Evolutionary conservation across 2,329 filamentous ascomycete species (phyloP).

Genomic region (Talaromyces funiculosus): DNA sequence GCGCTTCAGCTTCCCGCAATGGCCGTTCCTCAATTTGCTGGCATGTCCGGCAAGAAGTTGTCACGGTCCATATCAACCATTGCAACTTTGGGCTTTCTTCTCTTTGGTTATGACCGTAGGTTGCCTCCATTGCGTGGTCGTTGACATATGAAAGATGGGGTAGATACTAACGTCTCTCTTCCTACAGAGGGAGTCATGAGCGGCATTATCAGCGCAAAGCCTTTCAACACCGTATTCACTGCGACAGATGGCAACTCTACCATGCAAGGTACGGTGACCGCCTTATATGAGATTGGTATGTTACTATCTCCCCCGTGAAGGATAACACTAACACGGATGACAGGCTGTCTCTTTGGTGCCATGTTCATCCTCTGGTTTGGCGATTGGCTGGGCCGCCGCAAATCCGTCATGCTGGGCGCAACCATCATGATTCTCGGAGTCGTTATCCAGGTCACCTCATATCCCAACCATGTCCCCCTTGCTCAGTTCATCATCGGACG

Average conservation of each 20-base stretch:
- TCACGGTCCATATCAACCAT: constrained; percentile 12
- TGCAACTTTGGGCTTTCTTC: constrained; percentile 53
- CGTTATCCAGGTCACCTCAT: constrained; percentile 33
- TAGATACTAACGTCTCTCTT: not conserved
- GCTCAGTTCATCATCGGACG: constrained; percentile 51
- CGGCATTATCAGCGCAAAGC: constrained; percentile 48
- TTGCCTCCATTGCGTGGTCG: constrained; percentile 27
- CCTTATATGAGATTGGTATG: constrained; percentile 45
- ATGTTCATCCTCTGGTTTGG: constrained; percentile 33
- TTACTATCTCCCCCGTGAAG: not conserved
- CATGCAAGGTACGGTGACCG: constrained; percentile 45
- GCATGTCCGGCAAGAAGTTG: constrained; percentile 10
- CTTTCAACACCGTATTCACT: constrained; percentile 47
- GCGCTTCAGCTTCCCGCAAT: not conserved
- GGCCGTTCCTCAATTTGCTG: not conserved
- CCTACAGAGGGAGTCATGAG: constrained; percentile 42
- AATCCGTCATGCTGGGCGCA: constrained; percentile 53
- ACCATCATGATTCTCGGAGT: constrained; percentile 45
- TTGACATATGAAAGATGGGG: constrained; percentile 9
- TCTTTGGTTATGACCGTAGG: constrained; percentile 50
- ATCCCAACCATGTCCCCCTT: constrained; percentile 29
- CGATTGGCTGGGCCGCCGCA: constrained; percentile 34
- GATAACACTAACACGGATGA: not conserved
- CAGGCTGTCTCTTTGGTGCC: constrained; percentile 33
- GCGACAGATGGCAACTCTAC: constrained; percentile 38